Evolutionary conservation across 371 early-diverging fungal genomes (phyloP), one percentile per base, ranked within the genome.

Genomic region (Mortierella sp.): DNA sequence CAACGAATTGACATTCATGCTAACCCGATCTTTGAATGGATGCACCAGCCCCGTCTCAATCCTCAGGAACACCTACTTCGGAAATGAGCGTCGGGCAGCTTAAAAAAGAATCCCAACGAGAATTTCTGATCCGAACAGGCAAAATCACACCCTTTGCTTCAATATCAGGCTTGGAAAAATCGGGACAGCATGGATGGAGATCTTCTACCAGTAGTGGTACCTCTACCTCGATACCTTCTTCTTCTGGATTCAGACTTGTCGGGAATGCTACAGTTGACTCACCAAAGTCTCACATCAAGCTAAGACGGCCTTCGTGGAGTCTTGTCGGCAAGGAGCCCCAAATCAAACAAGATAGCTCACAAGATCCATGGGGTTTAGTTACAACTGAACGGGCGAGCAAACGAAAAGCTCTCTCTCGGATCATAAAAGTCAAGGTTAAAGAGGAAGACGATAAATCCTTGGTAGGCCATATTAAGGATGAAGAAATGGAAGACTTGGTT

Each of bases 111-210:
- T 82, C 88, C 0, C 87, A 88, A 29, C 72, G 89, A 26, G 93
- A 94, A 7, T 85, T 82, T 55, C 80, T 93, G 45, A 91, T 93
- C 66, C 83, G 92, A 21, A 90, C 89, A 9, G 94, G 95, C 30
- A 91, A 92, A 73, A 91, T 94, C 53, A 95, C 91, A 0, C 95
- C 95, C 0, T 95, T 95, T 79, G 81, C 84, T 6, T 69, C 82
- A 11, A 61, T 85, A 59, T 66, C 75, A 6, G 82, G 84, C 12
- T 57, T 81, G 18, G 76, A 80, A 61, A 76, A 65, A 26, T 61
- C 64, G 62, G 70, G 59, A 21, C 64, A 52, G 9, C 29, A 30
- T 52, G 19, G 44, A 28, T 26, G 66, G 14, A 6, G 45, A 14
- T 47, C 48, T 21, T 63, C 58, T 56, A 70, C 46, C 6, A 46